A percentile compares a stretch with the other conserved stretches of the same genome.
Conservation (phyloP, 2,329 filamentous ascomycete species). For the Tolypocladium ovalisporum region DNA sequence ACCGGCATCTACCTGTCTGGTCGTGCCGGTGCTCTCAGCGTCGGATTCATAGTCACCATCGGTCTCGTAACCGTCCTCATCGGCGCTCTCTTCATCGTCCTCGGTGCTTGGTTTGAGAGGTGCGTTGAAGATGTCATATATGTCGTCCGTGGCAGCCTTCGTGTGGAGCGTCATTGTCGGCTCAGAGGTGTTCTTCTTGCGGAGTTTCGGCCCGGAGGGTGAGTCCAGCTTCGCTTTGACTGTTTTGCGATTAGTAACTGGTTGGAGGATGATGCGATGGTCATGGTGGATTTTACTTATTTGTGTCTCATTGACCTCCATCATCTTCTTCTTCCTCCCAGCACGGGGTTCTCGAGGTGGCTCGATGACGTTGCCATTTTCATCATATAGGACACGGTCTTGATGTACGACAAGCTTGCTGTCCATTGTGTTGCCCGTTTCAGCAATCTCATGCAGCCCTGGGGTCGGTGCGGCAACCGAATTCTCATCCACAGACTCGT, state of each 20-base stretch:
- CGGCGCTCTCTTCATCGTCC: constrained; percentile 31
- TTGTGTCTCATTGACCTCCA: constrained; percentile 84
- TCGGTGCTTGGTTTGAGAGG: constrained; percentile 32
- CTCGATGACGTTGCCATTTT: constrained; percentile 44
- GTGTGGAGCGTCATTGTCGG: constrained; percentile 99
- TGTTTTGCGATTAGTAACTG: constrained; percentile 28
- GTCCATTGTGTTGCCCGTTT: constrained; percentile 17
- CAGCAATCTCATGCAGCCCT: constrained; percentile 18
- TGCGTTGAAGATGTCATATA: constrained; percentile 94
- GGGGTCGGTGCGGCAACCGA: constrained; percentile 14
- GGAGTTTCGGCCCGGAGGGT: constrained; percentile 73
- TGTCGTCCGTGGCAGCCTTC: constrained; percentile 88
- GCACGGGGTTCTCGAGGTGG: constrained; percentile 33
- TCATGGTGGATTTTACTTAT: constrained; percentile 53
- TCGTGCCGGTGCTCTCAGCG: constrained; percentile 73
- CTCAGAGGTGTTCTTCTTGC: constrained; percentile 63
- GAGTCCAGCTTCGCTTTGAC: constrained; percentile 92
- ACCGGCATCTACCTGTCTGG: constrained; percentile 47
- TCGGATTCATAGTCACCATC: constrained; percentile 74
- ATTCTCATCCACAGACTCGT: constrained; percentile 25
- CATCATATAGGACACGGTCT: constrained; percentile 39
- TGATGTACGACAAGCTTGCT: constrained; percentile 32
- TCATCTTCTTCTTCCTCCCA: constrained; percentile 62
- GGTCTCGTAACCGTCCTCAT: constrained; percentile 60
- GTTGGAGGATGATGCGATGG: neutral